These are phyloP conservation scores for Cladosporium austrohemisphaericum DNA, from an alignment of 2,329 filamentous ascomycete genomes.

Conservation along the genomic window DNA sequence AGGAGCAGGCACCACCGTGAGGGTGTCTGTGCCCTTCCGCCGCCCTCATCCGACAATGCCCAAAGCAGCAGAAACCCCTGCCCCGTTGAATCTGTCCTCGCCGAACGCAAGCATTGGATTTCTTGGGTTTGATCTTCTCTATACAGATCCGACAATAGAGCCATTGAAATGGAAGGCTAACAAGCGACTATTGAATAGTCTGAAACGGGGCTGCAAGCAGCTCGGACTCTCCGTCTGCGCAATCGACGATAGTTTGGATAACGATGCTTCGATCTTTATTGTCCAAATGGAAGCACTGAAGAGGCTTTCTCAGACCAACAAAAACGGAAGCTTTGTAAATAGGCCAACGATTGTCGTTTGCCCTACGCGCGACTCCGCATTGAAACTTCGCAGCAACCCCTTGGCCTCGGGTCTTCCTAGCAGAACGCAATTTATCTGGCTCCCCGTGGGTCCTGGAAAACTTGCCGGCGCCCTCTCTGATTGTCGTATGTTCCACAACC, in stretches of 20 bases:
- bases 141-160: not conserved
- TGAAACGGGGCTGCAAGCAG: constrained; percentile 1
- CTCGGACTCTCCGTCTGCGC: not conserved
- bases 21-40: constrained; percentile 19
- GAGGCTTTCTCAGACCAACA: not conserved
- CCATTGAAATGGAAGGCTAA: not conserved
- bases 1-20: constrained; percentile 22
- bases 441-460: constrained; percentile 3
- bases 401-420: not conserved
- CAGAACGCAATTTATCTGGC: constrained; percentile 5
- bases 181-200: not conserved
- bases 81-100: not conserved
- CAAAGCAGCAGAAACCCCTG: not conserved
- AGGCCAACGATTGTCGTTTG: constrained; percentile 7
- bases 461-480: not conserved
- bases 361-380: not conserved
- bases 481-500: not conserved
- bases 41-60: not conserved
- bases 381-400: not conserved
- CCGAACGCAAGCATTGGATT: not conserved
- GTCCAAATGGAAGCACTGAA: not conserved
- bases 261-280: not conserved
- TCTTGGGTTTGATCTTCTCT: not conserved
- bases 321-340: not conserved
- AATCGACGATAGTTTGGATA: not conserved